phyloP scores from a whole-genome alignment of 768 basidiomycete genomes.

The Candolleomyces eurysporus region DNA sequence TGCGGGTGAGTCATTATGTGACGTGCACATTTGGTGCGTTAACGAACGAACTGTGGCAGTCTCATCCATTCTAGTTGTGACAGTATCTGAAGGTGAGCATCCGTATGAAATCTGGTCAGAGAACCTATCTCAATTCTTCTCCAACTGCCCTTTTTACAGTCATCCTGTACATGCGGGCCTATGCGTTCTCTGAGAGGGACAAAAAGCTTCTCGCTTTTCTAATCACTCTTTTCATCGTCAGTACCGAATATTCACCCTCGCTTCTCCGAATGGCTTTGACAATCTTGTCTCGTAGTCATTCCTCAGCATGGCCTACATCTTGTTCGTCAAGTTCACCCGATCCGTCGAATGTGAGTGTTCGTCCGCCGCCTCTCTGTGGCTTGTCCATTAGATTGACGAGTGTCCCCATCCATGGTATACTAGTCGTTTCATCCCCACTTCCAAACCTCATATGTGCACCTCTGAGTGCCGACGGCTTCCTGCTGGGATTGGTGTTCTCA shows the following conservation, averaged over 20 bases:
- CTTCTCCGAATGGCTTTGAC: background rate
- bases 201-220: background rate
- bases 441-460: background rate
- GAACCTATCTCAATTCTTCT: background rate
- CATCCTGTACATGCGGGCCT: background rate
- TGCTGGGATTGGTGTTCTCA: background rate
- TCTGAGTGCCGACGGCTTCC: background rate
- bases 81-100: background rate
- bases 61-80: background rate
- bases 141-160: background rate
- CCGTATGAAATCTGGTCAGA: background rate
- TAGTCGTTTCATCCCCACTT: background rate
- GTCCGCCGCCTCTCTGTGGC: too few relatives aligned
- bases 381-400: background rate
- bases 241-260: background rate
- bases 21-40: background rate
- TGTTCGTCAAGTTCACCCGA: background rate
- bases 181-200: background rate
- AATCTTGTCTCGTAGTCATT: background rate
- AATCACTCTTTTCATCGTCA: background rate
- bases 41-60: background rate
- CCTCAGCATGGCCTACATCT: background rate
- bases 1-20: background rate
- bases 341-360: background rate
- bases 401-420: background rate